phyloP scores from a whole-genome alignment of 352 stramenopile species.

The Phytophthora nicotianae region DNA sequence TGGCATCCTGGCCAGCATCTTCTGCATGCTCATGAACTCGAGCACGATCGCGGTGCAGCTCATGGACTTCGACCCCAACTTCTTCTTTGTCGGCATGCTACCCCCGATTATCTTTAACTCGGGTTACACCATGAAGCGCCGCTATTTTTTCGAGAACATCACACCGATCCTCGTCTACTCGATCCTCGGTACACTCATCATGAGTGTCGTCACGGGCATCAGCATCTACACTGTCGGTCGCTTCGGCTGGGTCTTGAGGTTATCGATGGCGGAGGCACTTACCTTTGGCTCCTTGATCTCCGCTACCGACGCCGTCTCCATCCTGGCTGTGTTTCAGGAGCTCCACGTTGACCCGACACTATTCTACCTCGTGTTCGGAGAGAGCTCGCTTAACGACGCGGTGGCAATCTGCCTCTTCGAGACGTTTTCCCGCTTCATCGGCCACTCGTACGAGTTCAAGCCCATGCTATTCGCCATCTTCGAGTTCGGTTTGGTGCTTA shows the following conservation, averaged over 20 bases:
- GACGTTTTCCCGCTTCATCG: conserved; percentile 93
- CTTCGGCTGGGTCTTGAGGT: conserved; percentile 64
- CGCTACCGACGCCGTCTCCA: conserved; percentile 94
- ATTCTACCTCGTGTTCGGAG: conserved; percentile 96
- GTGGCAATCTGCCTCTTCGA: conserved; percentile 94
- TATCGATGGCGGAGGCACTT: conserved; percentile 89
- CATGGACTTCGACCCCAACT: conserved; percentile 90
- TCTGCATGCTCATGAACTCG: conserved; percentile 65
- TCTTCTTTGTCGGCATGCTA: conserved; percentile 94
- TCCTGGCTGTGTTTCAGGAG: conserved; percentile 92
- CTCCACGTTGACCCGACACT: conserved; percentile 90
- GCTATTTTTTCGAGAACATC: conserved; percentile 94
- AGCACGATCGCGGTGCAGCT: conserved; percentile 73
- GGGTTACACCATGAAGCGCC: conserved; percentile 91
- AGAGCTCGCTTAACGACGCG: conserved; percentile 95
- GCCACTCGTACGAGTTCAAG: conserved; percentile 80
- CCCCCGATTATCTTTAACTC: conserved; percentile 96
- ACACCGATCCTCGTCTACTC: conserved; percentile 90
- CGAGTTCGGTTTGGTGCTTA: conserved; percentile 91
- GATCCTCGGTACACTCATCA: conserved; percentile 90
- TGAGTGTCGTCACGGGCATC: conserved; percentile 84
- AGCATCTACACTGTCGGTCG: conserved; percentile 76
- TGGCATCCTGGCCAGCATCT: conserved; percentile 56
- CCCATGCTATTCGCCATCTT: conserved; percentile 82
- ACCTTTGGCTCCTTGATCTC: conserved; percentile 94